A percentile compares a stretch with the other conserved stretches of the same genome.
These are phyloP conservation scores for Trapa bicornis DNA, from an alignment of 345 rosid species.

Conservation along the genomic window DNA sequence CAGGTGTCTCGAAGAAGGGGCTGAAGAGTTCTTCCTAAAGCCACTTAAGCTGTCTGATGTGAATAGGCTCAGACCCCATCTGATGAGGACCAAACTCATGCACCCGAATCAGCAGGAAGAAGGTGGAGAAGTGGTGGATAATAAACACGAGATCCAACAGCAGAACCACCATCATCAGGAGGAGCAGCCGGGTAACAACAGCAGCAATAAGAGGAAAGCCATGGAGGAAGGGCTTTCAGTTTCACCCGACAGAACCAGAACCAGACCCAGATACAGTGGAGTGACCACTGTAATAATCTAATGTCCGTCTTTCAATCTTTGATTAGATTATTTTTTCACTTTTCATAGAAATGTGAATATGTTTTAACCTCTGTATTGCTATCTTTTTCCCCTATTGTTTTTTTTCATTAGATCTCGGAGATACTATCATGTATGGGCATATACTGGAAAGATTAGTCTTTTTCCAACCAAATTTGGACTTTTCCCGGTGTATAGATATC, in stretches of 20 bases:
- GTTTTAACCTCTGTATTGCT: background rate
- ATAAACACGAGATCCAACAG: background rate
- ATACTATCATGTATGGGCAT: background rate
- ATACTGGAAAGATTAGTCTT: background rate
- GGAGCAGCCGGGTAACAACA: slow-evolving; percentile 3
- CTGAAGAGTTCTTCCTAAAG: slow-evolving; percentile 61
- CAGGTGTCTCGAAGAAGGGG: slow-evolving; percentile 71
- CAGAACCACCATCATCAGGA: background rate
- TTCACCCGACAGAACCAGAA: slow-evolving; percentile 40
- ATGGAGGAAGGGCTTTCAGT: slow-evolving; percentile 41
- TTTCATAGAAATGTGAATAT: background rate
- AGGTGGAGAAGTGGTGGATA: background rate
- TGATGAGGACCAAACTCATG: slow-evolving; percentile 35
- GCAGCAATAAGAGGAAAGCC: slow-evolving; percentile 33
- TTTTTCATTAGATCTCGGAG: background rate
- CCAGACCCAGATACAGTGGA: slow-evolving; percentile 43
- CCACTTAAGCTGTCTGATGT: slow-evolving; percentile 45
- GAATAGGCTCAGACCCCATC: slow-evolving; percentile 40
- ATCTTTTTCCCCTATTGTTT: background rate
- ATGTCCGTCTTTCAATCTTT: background rate
- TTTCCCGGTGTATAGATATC: background rate
- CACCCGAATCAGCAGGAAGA: slow-evolving; percentile 13
- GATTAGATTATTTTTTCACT: background rate
- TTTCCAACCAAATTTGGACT: background rate
- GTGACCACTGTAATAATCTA: slow-evolving; percentile 24